Evolutionary conservation across 2,329 filamentous ascomycete genomes (phyloP).

Genomic region (Polychaeton citri): DNA sequence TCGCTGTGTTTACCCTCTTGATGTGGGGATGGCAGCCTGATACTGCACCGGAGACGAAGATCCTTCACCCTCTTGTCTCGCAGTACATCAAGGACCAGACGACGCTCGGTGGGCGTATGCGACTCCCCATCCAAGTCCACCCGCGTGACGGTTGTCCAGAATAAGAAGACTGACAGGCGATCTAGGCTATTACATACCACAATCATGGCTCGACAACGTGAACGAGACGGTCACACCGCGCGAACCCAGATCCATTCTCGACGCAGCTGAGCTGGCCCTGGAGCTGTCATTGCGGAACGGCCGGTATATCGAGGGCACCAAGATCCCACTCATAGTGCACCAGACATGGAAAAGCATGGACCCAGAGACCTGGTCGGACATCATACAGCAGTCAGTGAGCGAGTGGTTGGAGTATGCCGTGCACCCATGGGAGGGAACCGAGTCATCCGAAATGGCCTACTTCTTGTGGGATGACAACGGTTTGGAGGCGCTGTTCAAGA

Average conservation of each 20-base stretch:
- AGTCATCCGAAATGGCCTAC: slow-evolving; percentile 3
- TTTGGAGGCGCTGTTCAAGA: slow-evolving; percentile 1
- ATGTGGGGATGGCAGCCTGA: background rate
- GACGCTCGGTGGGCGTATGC: background rate
- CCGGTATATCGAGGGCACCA: slow-evolving; percentile 1
- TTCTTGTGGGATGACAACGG: slow-evolving; percentile 5
- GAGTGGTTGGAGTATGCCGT: background rate
- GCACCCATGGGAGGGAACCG: background rate
- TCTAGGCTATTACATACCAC: background rate
- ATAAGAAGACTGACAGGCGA: background rate
- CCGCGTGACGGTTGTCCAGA: background rate
- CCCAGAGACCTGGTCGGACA: background rate
- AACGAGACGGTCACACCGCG: background rate
- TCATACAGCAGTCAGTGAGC: background rate
- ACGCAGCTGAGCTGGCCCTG: slow-evolving; percentile 4
- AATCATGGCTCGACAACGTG: background rate
- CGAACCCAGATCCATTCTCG: background rate
- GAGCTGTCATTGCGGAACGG: slow-evolving; percentile 1
- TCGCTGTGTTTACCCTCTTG: background rate
- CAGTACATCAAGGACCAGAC: background rate
- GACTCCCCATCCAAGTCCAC: background rate
- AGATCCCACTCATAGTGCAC: slow-evolving; percentile 4
- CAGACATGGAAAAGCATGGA: slow-evolving; percentile 2
- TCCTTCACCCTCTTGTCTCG: background rate
- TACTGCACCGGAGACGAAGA: background rate